These are phyloP conservation scores for Dendrobium nobile DNA, from an alignment of 106 monocot species.

Conservation along the genomic window DNA sequence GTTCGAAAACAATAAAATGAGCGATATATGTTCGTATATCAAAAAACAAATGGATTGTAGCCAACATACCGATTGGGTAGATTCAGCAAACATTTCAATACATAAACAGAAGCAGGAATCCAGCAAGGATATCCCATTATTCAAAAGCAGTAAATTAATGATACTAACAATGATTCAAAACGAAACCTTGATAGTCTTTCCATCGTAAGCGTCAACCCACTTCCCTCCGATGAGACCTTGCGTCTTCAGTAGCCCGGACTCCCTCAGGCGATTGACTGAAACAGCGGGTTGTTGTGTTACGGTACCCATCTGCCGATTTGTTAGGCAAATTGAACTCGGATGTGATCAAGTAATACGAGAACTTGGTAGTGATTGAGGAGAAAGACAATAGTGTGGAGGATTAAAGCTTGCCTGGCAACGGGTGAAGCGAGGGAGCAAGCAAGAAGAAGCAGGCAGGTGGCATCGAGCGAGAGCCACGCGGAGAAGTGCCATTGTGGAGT, in stretches of 20 bases:
- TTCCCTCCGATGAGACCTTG: slow-evolving; percentile 76
- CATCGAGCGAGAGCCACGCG: not conserved
- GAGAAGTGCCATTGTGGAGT: not conserved
- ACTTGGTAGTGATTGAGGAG: not conserved
- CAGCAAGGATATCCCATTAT: not conserved
- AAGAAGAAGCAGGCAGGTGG: not conserved
- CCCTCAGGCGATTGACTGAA: slow-evolving; percentile 36
- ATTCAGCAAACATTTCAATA: not conserved
- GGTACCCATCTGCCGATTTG: not conserved
- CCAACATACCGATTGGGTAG: not conserved
- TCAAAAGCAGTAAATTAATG: not conserved
- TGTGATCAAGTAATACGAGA: not conserved
- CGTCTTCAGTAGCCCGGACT: slow-evolving; percentile 50
- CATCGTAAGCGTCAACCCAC: slow-evolving; percentile 88
- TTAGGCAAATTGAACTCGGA: not conserved
- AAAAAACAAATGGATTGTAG: not conserved
- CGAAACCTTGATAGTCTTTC: slow-evolving; percentile 72
- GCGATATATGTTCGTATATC: not conserved
- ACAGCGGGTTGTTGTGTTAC: not conserved
- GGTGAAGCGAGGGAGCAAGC: not conserved
- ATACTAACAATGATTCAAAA: not conserved
- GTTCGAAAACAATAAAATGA: not conserved
- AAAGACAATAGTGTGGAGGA: not conserved
- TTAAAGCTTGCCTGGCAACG: slow-evolving; percentile 1
- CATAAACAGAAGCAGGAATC: not conserved